A percentile compares a stretch with the other conserved stretches of the same genome.
These are phyloP conservation scores for Echria macrotheca DNA, from an alignment of 495 filamentous ascomycete species.

Conservation along the genomic window DNA sequence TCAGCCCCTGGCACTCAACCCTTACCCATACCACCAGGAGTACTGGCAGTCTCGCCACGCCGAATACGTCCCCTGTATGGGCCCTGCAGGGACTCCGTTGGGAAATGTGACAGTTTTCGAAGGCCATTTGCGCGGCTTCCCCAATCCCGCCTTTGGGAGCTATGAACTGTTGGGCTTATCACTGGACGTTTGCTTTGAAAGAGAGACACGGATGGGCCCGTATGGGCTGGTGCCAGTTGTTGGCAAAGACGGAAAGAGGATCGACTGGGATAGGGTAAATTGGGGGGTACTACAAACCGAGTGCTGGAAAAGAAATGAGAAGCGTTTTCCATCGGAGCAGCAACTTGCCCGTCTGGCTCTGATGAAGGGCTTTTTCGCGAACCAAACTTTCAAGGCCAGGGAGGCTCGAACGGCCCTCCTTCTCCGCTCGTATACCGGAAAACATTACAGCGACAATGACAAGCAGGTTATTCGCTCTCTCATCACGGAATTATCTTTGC, in stretches of 20 bases:
- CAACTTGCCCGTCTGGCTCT: not conserved
- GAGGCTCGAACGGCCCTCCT: constrained; percentile 62
- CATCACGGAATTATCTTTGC: constrained; percentile 65
- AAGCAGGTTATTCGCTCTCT: constrained; percentile 65
- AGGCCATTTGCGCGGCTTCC: constrained; percentile 65
- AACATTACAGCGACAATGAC: constrained; percentile 65
- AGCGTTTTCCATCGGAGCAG: not conserved
- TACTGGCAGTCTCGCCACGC: constrained; percentile 26
- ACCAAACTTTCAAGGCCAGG: constrained; percentile 12
- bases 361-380: not conserved
- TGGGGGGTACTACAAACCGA: constrained; percentile 66
- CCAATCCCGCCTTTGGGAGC: constrained; percentile 72
- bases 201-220: constrained; percentile 74
- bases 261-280: constrained; percentile 62
- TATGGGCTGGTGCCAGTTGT: constrained; percentile 61
- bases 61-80: constrained; percentile 32
- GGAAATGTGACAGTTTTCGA: constrained; percentile 42
- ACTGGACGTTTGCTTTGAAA: constrained; percentile 84
- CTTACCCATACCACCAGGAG: constrained; percentile 44
- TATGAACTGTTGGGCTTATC: constrained; percentile 67
- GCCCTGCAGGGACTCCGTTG: constrained; percentile 25
- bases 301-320: constrained; percentile 55
- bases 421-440: constrained; percentile 62
- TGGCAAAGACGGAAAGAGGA: constrained; percentile 29
- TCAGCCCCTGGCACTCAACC: constrained; percentile 38